Conservation (phyloP, 2,329 filamentous ascomycete species). For the Trichophyton benhamiae region DNA sequence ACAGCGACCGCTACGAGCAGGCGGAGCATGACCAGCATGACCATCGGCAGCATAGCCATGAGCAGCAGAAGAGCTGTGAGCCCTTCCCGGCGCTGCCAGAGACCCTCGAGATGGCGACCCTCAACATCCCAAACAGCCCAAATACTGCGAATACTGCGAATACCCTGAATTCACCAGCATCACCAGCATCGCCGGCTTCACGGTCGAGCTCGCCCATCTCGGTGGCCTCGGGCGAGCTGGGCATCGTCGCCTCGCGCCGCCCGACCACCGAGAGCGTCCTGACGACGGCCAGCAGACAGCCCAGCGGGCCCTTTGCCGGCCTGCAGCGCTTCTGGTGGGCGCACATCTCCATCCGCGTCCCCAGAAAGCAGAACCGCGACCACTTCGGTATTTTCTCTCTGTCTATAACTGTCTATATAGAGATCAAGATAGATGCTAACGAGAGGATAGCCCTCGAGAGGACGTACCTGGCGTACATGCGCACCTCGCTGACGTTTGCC, state of each 20-base stretch:
- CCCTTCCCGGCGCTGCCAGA: too few species aligned
- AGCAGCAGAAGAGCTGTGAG: background rate
- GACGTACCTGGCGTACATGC: slow-evolving; percentile 61
- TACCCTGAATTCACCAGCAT: background rate
- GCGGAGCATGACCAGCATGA: too few species aligned
- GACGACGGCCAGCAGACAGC: slow-evolving; percentile 6
- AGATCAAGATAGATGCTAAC: background rate
- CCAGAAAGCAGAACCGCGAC: slow-evolving; percentile 31
- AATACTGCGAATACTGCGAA: too few species aligned
- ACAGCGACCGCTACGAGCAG: background rate
- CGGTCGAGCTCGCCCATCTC: slow-evolving; percentile 10
- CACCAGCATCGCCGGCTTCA: background rate
- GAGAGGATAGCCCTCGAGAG: slow-evolving; percentile 51
- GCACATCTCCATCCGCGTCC: slow-evolving; percentile 27
- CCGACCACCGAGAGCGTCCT: slow-evolving; percentile 7
- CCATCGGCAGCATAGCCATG: too few species aligned
- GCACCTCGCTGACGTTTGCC: slow-evolving; percentile 56
- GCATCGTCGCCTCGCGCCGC: slow-evolving; percentile 9
- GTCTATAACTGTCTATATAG: too few species aligned
- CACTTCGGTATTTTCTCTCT: slow-evolving; percentile 27
- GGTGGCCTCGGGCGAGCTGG: slow-evolving; percentile 13
- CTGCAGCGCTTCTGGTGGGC: slow-evolving; percentile 72
- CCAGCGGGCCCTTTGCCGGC: slow-evolving; percentile 47
- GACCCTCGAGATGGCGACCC: too few species aligned
- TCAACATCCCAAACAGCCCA: too few species aligned